These are phyloP conservation scores for Termitomyces sp. DNA, from an alignment of 768 basidiomycete species.

Conservation along the genomic window DNA sequence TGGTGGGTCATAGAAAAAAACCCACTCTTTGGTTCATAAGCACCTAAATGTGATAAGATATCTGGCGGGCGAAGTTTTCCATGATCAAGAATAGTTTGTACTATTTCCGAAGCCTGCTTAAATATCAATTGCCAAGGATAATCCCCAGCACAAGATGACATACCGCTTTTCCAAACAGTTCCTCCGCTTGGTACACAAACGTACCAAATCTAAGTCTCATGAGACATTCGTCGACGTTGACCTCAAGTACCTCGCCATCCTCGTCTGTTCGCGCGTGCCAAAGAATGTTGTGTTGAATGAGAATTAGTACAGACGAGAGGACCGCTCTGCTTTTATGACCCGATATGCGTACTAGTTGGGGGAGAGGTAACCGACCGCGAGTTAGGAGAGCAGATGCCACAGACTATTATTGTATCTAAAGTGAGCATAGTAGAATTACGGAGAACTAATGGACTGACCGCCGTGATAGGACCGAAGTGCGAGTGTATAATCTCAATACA, in stretches of 20 bases:
- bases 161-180: slow-evolving; percentile 67
- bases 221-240: slow-evolving; percentile 81
- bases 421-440: not conserved
- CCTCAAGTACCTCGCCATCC: slow-evolving; percentile 73
- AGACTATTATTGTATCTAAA: slow-evolving; percentile 36
- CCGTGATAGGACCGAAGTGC: slow-evolving; percentile 54
- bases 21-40: slow-evolving; percentile 54
- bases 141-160: slow-evolving; percentile 19
- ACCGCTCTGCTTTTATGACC: slow-evolving; percentile 60
- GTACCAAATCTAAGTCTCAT: slow-evolving; percentile 77
- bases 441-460: slow-evolving; percentile 37
- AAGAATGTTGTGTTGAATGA: slow-evolving; percentile 88
- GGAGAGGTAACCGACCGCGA: slow-evolving; percentile 73
- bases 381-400: slow-evolving; percentile 71
- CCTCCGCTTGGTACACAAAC: slow-evolving; percentile 70
- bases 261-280: slow-evolving; percentile 76
- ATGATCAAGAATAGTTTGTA: slow-evolving; percentile 73
- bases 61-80: slow-evolving; percentile 81
- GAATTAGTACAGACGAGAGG: slow-evolving; percentile 64
- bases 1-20: not conserved
- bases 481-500: slow-evolving; percentile 51
- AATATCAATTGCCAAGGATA: slow-evolving; percentile 2
- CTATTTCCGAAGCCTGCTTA: slow-evolving; percentile 66
- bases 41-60: slow-evolving; percentile 48
- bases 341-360: slow-evolving; percentile 65